phyloP scores from a whole-genome alignment of 306 rosid genomes.

The Phaseolus lunatus region DNA sequence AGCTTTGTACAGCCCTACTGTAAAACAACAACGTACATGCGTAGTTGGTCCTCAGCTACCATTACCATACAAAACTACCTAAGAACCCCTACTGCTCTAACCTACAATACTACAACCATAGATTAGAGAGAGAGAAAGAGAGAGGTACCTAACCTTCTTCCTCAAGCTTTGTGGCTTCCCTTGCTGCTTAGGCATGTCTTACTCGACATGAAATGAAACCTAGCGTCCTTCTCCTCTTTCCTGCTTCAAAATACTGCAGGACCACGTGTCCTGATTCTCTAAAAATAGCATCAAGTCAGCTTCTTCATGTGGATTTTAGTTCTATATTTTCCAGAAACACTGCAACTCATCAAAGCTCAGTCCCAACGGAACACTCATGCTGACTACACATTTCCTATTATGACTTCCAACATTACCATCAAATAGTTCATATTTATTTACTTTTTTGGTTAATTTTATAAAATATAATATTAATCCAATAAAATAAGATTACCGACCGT shows the following conservation, averaged over 20 bases:
- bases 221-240: slow-evolving; percentile 5
- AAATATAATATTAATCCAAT: too few species aligned
- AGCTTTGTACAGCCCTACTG: slow-evolving; percentile 43
- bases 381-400: background rate
- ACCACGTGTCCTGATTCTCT: slow-evolving; percentile 42
- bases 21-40: slow-evolving; percentile 29
- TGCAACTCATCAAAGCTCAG: background rate
- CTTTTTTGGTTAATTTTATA: background rate
- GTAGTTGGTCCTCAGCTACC: slow-evolving; percentile 34
- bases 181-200: slow-evolving; percentile 15
- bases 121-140: background rate
- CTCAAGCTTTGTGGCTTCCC: background rate
- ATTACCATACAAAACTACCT: slow-evolving; percentile 31
- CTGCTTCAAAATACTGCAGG: background rate
- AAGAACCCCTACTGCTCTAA: background rate
- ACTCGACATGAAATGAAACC: slow-evolving; percentile 12
- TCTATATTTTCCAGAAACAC: background rate
- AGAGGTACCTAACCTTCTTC: background rate
- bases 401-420: background rate
- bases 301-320: slow-evolving; percentile 10
- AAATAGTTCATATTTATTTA: background rate
- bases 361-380: background rate
- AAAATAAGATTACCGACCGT: too few species aligned
- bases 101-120: background rate
- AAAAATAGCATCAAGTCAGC: slow-evolving; percentile 19